A percentile compares a stretch with the other conserved stretches of the same genome.
Conservation (phyloP, 805 yeast genomes). For the Yamadazyma kitorensis region DNA sequence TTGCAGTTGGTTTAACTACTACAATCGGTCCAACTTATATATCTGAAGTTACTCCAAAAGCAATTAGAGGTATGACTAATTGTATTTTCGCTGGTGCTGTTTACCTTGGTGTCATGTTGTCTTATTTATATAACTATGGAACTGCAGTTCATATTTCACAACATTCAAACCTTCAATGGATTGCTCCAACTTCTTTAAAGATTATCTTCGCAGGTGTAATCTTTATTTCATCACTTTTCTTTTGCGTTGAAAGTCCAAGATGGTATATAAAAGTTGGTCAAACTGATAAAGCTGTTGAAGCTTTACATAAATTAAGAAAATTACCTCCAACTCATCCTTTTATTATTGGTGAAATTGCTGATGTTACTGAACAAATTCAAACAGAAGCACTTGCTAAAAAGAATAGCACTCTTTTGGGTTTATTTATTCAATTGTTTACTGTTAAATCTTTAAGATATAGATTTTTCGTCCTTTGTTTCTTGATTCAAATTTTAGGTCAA, state of each 20-base stretch:
- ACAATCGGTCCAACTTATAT: slow-evolving; percentile 55
- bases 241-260: slow-evolving; percentile 50
- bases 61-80: slow-evolving; percentile 50
- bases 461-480: slow-evolving; percentile 38
- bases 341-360: slow-evolving; percentile 48
- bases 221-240: slow-evolving; percentile 36
- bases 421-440: slow-evolving; percentile 21
- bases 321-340: slow-evolving; percentile 48
- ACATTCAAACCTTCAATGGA: slow-evolving; percentile 45
- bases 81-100: slow-evolving; percentile 58
- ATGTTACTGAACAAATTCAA: slow-evolving; percentile 46
- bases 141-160: slow-evolving; percentile 44
- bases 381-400: slow-evolving; percentile 29
- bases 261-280: slow-evolving; percentile 46
- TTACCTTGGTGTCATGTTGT: slow-evolving; percentile 50
- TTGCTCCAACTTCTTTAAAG: slow-evolving; percentile 48
- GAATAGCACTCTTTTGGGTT: slow-evolving; percentile 28
- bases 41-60: slow-evolving; percentile 52
- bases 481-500: slow-evolving; percentile 49
- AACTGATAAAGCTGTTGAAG: slow-evolving; percentile 37
- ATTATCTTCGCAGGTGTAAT: slow-evolving; percentile 47
- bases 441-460: slow-evolving; percentile 43
- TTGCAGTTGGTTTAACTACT: slow-evolving; percentile 56
- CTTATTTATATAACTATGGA: slow-evolving; percentile 51
- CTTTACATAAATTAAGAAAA: slow-evolving; percentile 42